Evolutionary conservation across 2,329 filamentous ascomycete genomes (phyloP), one percentile per base, ranked within the genome.

Genomic region (Calonectria fujianensis): DNA sequence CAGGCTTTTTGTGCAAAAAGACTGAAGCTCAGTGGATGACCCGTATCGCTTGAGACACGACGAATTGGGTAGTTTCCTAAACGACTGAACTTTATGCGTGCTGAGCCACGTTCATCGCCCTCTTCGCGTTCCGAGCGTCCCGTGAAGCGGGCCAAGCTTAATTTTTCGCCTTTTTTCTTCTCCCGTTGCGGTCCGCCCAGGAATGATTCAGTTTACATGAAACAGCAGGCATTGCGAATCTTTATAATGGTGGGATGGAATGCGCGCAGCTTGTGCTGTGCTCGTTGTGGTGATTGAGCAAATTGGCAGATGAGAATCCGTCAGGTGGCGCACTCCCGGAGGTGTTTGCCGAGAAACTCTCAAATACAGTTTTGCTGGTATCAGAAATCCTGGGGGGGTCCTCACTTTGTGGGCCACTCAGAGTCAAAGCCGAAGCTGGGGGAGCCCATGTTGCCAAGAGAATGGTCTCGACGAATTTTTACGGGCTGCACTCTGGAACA

Each of bases 41-140:
- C 39, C 57, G 57, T 63, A 63, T 63, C n/a, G 14, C 14, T 41
- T 24, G 24, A n/a, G 24, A 41, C 37, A 18, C 27, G 37, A 16
- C 37, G 20, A 63, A 41, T 63, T 39, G 24, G 35, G 29, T 54
- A 29, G 57, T 27, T 29, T 39, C 20, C 39, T 14, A 11, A 16
- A 37, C 32, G 57, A 14, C 24, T 1, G 37, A 63, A 63, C 57
- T 37, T 31, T 63, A 63, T 63, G 35, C 57, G 4, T 20, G 35
- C 57, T 63, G 24, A 39, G 57, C 57, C 57, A 63, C 57, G 8
- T 41, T 63, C 57, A 39, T 63, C 16, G 14, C 27, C 32, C 32
- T 27, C 27, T 39, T 63, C 57, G 57, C 57, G 57, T 63, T 63
- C 57, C 57, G 57, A 63, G 57, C 35, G 39, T 63, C 35, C 57